phyloP scores from a whole-genome alignment of 345 rosid species.

The Citrus trifoliata region DNA sequence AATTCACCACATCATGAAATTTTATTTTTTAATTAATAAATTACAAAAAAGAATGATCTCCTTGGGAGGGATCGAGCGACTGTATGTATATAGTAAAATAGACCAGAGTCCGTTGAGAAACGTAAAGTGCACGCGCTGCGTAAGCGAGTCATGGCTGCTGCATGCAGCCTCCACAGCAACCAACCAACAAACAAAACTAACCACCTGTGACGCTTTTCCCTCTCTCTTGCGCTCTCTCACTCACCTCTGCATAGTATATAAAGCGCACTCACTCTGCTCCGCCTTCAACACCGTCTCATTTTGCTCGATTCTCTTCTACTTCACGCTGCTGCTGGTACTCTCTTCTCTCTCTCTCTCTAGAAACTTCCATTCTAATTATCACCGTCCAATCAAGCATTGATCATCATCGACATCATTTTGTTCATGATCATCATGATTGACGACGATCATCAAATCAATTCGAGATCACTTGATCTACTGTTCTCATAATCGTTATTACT shows the following conservation, averaged over 20 bases:
- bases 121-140: neutral
- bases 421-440: neutral
- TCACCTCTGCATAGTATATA: neutral
- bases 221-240: neutral
- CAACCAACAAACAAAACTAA: neutral
- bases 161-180: too few relatives aligned
- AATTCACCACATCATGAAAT: neutral
- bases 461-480: neutral
- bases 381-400: neutral
- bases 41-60: neutral
- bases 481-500: neutral
- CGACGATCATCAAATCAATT: neutral
- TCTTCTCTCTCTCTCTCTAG: neutral
- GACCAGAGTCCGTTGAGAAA: too few relatives aligned
- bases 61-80: too few relatives aligned
- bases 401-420: neutral
- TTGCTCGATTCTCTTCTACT: neutral
- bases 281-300: neutral
- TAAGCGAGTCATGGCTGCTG: neutral
- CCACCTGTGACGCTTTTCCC: neutral
- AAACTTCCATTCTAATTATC: neutral
- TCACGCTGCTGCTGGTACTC: neutral
- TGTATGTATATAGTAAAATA: rapidly evolving
- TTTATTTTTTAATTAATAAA: neutral
- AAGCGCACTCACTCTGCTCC: neutral